Percentiles rank a stretch among this genome's conserved stretches.
Conservation (phyloP, 2,329 filamentous ascomycete genomes). For the Taxawa tesnikishii region DNA sequence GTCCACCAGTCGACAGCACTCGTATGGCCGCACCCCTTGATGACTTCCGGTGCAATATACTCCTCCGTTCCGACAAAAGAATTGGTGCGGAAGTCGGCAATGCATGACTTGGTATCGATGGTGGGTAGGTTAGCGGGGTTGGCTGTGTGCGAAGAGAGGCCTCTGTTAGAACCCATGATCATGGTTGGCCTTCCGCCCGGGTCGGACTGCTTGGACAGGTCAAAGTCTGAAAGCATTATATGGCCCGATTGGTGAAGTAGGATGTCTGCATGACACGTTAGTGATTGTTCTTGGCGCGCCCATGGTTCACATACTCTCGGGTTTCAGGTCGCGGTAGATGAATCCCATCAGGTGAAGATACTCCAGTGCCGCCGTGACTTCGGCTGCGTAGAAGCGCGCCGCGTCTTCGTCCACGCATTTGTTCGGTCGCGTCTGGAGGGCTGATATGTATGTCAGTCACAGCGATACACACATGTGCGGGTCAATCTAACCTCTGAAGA, state of each 20-base stretch:
- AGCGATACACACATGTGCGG: not conserved
- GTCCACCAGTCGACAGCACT: conserved; percentile 99
- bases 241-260: conserved; percentile 97
- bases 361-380: conserved; percentile 91
- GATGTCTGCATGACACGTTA: conserved; percentile 57
- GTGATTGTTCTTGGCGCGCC: conserved; percentile 10
- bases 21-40: conserved; percentile 96
- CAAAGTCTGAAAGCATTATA: conserved; percentile 99
- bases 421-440: conserved; percentile 86
- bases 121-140: conserved; percentile 65
- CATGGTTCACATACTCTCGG: conserved; percentile 60
- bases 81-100: conserved; percentile 95
- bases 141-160: conserved; percentile 52
- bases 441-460: conserved; percentile 24
- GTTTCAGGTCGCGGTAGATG: conserved; percentile 95
- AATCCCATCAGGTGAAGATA: conserved; percentile 99
- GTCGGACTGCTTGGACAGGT: conserved; percentile 94
- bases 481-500: conserved; percentile 53
- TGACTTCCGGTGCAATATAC: conserved; percentile 97
- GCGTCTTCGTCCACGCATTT: conserved; percentile 97
- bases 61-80: conserved; percentile 98
- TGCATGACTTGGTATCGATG: conserved; percentile 98
- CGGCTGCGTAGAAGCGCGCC: conserved; percentile 91
- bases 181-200: conserved; percentile 92
- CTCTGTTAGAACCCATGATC: conserved; percentile 79